phyloP scores from a whole-genome alignment of 371 early-diverging fungal species.

The Mortierella sp. region DNA sequence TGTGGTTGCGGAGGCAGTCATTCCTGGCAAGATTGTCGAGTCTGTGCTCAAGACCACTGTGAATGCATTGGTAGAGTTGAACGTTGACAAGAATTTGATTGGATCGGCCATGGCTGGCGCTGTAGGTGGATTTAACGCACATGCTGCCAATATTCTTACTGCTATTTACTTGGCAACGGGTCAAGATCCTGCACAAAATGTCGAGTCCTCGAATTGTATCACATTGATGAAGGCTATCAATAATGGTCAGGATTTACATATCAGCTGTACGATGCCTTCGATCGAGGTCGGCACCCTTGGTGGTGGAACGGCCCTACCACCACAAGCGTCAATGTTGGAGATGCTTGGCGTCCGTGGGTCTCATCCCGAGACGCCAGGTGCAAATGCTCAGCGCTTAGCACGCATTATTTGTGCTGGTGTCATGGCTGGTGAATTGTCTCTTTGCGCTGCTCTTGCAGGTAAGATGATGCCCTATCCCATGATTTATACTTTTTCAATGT shows the following conservation, averaged over 20 bases:
- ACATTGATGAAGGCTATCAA: conserved; percentile 94
- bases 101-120: conserved; percentile 97
- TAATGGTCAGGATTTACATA: conserved; percentile 81
- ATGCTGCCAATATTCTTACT: conserved; percentile 96
- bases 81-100: conserved; percentile 90
- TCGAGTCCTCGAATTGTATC: conserved; percentile 95
- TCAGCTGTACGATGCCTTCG: conserved; percentile 96
- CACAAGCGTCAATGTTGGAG: conserved; percentile 92
- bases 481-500: background rate
- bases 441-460: conserved; percentile 85
- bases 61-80: conserved; percentile 81
- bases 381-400: conserved; percentile 90
- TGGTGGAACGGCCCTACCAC: conserved; percentile 92
- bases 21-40: conserved; percentile 84
- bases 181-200: conserved; percentile 98
- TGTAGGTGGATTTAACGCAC: conserved; percentile 97
- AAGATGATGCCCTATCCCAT: background rate
- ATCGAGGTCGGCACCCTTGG: conserved; percentile 97
- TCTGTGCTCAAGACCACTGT: conserved; percentile 93
- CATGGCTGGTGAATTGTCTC: conserved; percentile 96
- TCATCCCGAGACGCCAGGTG: conserved; percentile 86
- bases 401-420: conserved; percentile 93
- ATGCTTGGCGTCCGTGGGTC: conserved; percentile 92
- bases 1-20: conserved; percentile 90
- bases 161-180: conserved; percentile 97